A percentile compares a stretch with the other conserved stretches of the same genome.
Evolutionary conservation across 495 filamentous ascomycete species (phyloP).

Genomic region (Hyaloscypha variabilis): DNA sequence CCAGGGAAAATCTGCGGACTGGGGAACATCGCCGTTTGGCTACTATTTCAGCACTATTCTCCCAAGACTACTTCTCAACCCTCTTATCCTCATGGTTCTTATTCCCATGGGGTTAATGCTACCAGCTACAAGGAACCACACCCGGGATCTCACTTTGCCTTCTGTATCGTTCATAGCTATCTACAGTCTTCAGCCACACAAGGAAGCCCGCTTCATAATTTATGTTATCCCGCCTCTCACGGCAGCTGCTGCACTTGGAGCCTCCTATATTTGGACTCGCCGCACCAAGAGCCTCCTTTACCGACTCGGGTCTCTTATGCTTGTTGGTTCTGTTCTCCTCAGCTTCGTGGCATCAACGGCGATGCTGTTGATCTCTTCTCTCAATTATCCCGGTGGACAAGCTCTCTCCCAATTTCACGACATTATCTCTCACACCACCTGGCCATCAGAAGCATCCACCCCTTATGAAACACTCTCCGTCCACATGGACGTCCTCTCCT

Average conservation of each 20-base stretch:
- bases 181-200: conserved; percentile 89
- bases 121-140: conserved; percentile 42
- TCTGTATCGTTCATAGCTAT: conserved; percentile 70
- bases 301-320: conserved; percentile 52
- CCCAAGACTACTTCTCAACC: conserved; percentile 83
- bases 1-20: conserved; percentile 72
- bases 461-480: conserved; percentile 40
- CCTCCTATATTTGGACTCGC: conserved; percentile 72
- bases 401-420: conserved; percentile 60
- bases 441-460: neutral
- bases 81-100: conserved; percentile 59
- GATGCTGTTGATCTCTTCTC: conserved; percentile 71
- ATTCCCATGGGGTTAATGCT: conserved; percentile 66
- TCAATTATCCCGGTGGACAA: conserved; percentile 88
- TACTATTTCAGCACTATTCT: conserved; percentile 84
- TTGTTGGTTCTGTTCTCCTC: conserved; percentile 59
- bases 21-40: conserved; percentile 84
- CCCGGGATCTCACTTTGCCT: conserved; percentile 63
- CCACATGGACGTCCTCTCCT: conserved; percentile 84
- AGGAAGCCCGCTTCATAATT: conserved; percentile 95
- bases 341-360: conserved; percentile 60
- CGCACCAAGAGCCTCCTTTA: conserved; percentile 61
- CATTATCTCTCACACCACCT: conserved; percentile 40
- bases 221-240: conserved; percentile 84
- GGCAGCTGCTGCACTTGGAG: conserved; percentile 72